These are phyloP conservation scores for Erysimum cheiri DNA, from an alignment of 441 rosid species.

Conservation along the genomic window DNA sequence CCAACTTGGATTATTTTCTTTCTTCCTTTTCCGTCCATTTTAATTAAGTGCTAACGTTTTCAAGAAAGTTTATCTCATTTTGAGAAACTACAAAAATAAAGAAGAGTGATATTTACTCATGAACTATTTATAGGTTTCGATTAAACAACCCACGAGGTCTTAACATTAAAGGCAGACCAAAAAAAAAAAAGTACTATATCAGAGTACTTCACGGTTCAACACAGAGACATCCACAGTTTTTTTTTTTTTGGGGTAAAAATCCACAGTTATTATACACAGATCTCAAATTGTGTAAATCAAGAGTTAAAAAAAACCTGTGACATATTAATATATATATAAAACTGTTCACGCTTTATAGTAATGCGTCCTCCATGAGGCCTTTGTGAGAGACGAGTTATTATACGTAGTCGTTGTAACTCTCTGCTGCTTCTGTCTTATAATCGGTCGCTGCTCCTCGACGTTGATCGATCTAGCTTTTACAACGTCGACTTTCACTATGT, in stretches of 20 bases:
- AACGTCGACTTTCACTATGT: constrained; percentile 85
- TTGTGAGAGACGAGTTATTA: constrained; percentile 51
- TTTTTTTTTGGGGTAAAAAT: too few species aligned
- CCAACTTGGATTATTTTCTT: constrained; percentile 6
- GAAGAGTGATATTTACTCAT: constrained; percentile 14
- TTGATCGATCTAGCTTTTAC: constrained; percentile 34
- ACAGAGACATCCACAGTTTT: constrained; percentile 11
- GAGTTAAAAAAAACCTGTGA: constrained; percentile 19
- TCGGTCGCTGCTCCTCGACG: constrained; percentile 45
- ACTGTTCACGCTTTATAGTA: constrained; percentile 41
- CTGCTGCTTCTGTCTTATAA: constrained; percentile 46
- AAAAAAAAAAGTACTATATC: constrained; percentile 4
- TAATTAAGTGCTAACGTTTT: not conserved
- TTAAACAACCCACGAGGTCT: constrained; percentile 21
- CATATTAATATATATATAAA: not conserved
- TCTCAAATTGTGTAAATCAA: constrained; percentile 28
- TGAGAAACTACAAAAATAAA: constrained; percentile 20
- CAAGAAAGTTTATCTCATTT: constrained; percentile 7
- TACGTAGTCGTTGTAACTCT: constrained; percentile 53
- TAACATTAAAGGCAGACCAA: constrained; percentile 10
- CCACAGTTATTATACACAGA: constrained; percentile 35
- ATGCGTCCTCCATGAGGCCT: constrained; percentile 63
- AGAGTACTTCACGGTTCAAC: constrained; percentile 12
- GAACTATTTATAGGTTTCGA: constrained; percentile 4
- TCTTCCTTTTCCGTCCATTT: constrained; percentile 8